phyloP scores from a whole-genome alignment of 208 protist genomes.

The Acanthamoeba triangularis region DNA sequence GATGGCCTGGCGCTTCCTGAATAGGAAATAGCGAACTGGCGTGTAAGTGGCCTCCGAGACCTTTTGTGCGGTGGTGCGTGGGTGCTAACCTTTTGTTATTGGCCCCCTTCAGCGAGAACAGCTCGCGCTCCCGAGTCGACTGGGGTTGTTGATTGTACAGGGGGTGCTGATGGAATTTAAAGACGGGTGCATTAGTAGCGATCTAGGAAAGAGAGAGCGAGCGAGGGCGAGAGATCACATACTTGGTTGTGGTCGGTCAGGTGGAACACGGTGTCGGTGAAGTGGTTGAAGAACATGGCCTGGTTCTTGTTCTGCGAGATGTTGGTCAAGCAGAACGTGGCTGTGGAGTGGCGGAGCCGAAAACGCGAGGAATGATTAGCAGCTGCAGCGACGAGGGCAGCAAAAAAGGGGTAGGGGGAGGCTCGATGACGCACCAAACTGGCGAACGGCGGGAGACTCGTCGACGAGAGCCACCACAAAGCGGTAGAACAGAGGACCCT shows the following conservation, averaged over 20 bases:
- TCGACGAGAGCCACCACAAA: conserved; percentile 86
- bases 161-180: conserved; percentile 25
- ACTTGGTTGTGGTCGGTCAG: conserved; percentile 82
- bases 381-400: too few species aligned
- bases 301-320: conserved; percentile 6
- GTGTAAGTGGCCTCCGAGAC: not conserved
- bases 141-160: conserved; percentile 82
- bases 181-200: not conserved
- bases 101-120: conserved; percentile 42
- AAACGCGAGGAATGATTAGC: too few species aligned
- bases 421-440: conserved; percentile 51
- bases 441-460: conserved; percentile 23
- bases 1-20: conserved; percentile 81
- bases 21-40: not conserved
- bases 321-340: conserved; percentile 81
- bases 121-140: conserved; percentile 46
- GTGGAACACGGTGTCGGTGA: conserved; percentile 86
- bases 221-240: not conserved
- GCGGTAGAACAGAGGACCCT: conserved; percentile 85
- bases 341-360: not conserved
- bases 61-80: not conserved
- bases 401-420: too few species aligned
- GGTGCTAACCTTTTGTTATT: not conserved
- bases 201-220: too few species aligned
- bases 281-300: conserved; percentile 77